phyloP scores from a whole-genome alignment of 805 yeast species.

The Spathaspora arborariae region DNA sequence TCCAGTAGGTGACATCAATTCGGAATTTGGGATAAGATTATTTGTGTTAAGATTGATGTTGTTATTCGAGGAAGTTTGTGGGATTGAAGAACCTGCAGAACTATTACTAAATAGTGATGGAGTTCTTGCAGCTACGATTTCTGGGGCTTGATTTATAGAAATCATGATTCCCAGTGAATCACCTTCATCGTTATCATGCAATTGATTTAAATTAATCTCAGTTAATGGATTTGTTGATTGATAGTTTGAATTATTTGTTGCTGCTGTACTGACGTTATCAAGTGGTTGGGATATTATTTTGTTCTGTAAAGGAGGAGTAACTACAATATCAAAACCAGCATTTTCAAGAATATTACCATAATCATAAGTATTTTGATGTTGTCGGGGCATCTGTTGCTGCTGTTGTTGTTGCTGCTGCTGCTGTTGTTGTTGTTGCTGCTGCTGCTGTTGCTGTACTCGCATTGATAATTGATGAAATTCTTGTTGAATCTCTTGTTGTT shows the following conservation, averaged over 20 bases:
- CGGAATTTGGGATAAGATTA: constrained; percentile 1
- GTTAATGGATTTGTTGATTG: constrained; percentile 9
- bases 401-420: constrained; percentile 2
- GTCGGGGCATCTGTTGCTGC: background rate
- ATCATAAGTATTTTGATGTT: background rate
- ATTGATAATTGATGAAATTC: constrained; percentile 4
- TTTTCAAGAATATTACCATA: background rate
- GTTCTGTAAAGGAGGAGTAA: constrained; percentile 4
- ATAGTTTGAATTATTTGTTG: constrained; percentile 2
- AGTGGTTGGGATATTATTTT: background rate
- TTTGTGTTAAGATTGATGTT: constrained; percentile 5
- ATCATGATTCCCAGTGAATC: constrained; percentile 14
- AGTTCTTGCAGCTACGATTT: constrained; percentile 40
- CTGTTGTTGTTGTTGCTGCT: constrained; percentile 3
- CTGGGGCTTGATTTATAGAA: constrained; percentile 32
- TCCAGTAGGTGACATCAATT: constrained; percentile 1
- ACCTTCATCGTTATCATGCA: constrained; percentile 5
- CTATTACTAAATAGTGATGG: constrained; percentile 58
- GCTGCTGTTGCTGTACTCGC: constrained; percentile 4
- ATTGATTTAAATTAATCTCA: constrained; percentile 15
- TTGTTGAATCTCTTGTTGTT: constrained; percentile 6
- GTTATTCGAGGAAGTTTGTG: constrained; percentile 4
- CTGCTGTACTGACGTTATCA: constrained; percentile 2
- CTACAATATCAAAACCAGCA: constrained; percentile 6
- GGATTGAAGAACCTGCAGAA: constrained; percentile 27